Evolutionary conservation across 2,329 filamentous ascomycete species (phyloP), one percentile per base, ranked within the genome.

Genomic region (Blastomyces gilchristii): DNA sequence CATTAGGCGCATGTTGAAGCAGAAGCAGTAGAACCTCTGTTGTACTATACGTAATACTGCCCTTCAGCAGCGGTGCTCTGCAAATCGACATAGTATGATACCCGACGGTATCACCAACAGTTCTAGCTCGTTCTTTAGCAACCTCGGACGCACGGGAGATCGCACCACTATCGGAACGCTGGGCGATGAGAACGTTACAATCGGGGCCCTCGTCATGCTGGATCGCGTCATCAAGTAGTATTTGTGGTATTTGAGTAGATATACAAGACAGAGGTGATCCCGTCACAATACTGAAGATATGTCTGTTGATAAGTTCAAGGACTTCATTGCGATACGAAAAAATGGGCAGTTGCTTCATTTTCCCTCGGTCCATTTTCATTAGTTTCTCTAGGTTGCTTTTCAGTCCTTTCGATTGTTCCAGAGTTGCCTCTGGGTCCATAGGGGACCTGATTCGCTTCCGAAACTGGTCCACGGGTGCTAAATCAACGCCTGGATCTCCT

Each of bases 201-300:
- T 67, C 61, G 5, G 72, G 74, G n/a, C 79, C 80, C 16, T 65
- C 60, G 1, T 74, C 75, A 5, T 66, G 63, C 7, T 70, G 66
- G 54, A 79, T 80, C 2, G 77, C 75, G 62, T 81, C 69, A n/a
- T 82, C 79, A 1, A 83, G 69, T 34, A 83, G 64, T n/a, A 83
- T 79, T 65, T 82, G 81, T n/a, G 81, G 80, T 9, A 82, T 74
- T 68, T 83, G 81, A 6, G 79, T 81, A 61, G 72, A 70, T 67
- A 81, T 81, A 25, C 80, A 79, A 54, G 75, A 77, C 2, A 78
- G 79, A 50, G 78, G 79, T 34, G 77, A 75, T 22, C 78, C 79
- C 58, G 77, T 73, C 63, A 82, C 73, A 57, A 82, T 77, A 66
- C 75, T 78, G 67, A 78, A 79, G 0, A 70, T 68, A 62, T 79